Base-by-base conservation (phyloP, 1,284 basidiomycete species). In the Inonotus obliquus region DNA sequence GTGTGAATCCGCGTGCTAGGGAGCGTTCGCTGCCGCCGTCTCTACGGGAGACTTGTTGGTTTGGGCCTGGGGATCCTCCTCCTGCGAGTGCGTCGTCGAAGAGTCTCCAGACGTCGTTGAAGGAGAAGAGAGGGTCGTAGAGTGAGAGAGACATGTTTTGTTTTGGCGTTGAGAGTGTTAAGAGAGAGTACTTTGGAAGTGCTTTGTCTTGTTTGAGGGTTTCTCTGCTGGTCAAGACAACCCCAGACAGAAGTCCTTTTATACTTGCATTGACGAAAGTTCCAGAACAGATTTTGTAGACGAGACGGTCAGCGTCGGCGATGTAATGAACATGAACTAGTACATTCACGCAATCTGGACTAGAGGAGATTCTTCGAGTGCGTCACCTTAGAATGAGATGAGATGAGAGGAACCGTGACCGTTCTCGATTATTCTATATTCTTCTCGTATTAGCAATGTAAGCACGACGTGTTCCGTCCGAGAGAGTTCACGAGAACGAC, bases 81-180 rank as follows among this genome's bases (percentile, higher is more conserved):
- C 29, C 57, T 47, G 38, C 17, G 29, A 80, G 71, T 1, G 77
- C 74, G 37, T 82, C 76, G 65, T 83, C 79, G 57, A 83, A 75
- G 68, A 82, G 71, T 63, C 77, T 77, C 39, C 80, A 79, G 54
- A 82, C 76, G 65, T 81, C 77, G 54, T 69, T 66, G 57, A 72
- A 67, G 47, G 66, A 67, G 67, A 76, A 77, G 73, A 79, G 75
- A 23, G 81, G 79, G 57, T 83, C 79, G 72, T 80, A 79, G 69
- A 75, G 76, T 65, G 55, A 68, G 56, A 76, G 35, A 57, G 77
- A 77, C 67, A 76, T 76, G 51, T 41, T 61, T 4, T n/a, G 9
- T 29, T 52, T 29, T 19, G 5, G 45, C 10, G 5, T 17, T 52
- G 32, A 35, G 25, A 52, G 32, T 27, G 51, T 52, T 52, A 7